Evolutionary conservation across 345 rosid species (phyloP).

Genomic region (Brassica napus): Da-Ae NC_063440.1:11505001-11505500

Average conservation of each 20-base stretch:
- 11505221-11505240: constrained; percentile 8
- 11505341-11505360: constrained; percentile 97
- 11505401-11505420: constrained; percentile 75
- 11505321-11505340: constrained; percentile 93
- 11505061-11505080: constrained; percentile 56
- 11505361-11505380: constrained; percentile 71
- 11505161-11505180: constrained; percentile 80
- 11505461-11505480: constrained; percentile 22
- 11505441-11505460: constrained; percentile 20
- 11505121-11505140: constrained; percentile 26
- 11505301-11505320: constrained; percentile 41
- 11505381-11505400: constrained; percentile 93
- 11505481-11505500: not conserved
- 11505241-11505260: constrained; percentile 34
- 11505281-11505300: constrained; percentile 62
- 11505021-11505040: constrained; percentile 71
- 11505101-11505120: constrained; percentile 71
- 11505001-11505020: constrained; percentile 49
- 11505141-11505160: constrained; percentile 63
- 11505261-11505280: constrained; percentile 84
- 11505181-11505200: constrained; percentile 64
- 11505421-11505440: constrained; percentile 53
- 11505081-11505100: constrained; percentile 63
- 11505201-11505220: constrained; percentile 36
- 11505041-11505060: constrained; percentile 82